These are phyloP conservation scores for Blastosporella zonata DNA, from an alignment of 1,284 basidiomycete genomes.

Conservation along the genomic window DNA sequence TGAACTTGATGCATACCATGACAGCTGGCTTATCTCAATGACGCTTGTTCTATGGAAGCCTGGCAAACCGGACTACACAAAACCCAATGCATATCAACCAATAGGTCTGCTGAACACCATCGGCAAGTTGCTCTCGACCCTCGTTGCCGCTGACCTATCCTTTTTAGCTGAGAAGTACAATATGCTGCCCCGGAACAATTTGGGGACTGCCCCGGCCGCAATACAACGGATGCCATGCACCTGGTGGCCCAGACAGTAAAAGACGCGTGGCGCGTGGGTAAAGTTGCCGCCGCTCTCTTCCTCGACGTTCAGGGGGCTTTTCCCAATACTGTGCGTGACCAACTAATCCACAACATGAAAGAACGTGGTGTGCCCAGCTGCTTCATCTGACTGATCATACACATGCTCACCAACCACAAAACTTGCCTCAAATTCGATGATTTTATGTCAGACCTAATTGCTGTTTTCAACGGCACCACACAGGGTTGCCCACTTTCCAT, in stretches of 20 bases:
- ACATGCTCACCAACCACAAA: not conserved
- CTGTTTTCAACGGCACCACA: not conserved
- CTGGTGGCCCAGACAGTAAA: not conserved
- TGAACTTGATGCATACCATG: slow-evolving; percentile 17
- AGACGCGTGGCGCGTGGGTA: not conserved
- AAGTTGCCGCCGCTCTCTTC: not conserved
- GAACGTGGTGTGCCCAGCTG: not conserved
- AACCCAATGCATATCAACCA: slow-evolving; percentile 18
- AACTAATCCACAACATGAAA: no score
- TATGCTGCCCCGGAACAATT: no score
- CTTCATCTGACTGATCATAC: not conserved
- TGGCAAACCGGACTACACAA: slow-evolving; percentile 22
- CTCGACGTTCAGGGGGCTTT: not conserved
- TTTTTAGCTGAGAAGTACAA: no score
- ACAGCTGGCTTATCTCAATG: slow-evolving; percentile 12
- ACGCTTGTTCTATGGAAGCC: slow-evolving; percentile 22
- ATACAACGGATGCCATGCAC: not conserved
- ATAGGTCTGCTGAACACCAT: slow-evolving; percentile 20
- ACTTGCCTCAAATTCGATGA: not conserved
- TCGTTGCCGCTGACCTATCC: no score
- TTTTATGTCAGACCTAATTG: not conserved
- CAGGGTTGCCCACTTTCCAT: not conserved
- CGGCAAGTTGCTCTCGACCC: no score
- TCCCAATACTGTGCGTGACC: not conserved
- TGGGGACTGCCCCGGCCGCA: not conserved